Evolutionary conservation across 345 rosid genomes (phyloP), one percentile per base, ranked within the genome.

Genomic region (Punica granatum): DNA sequence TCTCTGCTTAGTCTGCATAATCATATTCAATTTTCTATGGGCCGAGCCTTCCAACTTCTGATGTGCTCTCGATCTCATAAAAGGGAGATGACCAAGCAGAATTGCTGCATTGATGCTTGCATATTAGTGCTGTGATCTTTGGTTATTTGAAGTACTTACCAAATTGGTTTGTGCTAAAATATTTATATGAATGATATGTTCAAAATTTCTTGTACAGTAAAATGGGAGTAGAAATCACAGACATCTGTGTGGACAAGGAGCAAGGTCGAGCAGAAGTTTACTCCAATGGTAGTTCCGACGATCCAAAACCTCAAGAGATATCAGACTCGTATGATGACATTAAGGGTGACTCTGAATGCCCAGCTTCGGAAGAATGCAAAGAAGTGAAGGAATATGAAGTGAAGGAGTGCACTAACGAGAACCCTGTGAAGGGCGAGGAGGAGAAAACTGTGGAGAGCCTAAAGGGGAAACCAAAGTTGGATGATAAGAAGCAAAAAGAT

Each of bases 351-450:
- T 15, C 34, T 56, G 61, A 26, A 9, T 26, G 61, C 61, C 61
- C 18, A 13, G 61, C 85, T 15, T 56, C 61, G 26, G 85, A 74
- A 68, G 89, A 67, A 4, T 65, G 58, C 12, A 33, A 23, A 41
- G 89, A 78, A 73, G 67, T 79, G 33, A 85, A 85, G 67, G 85
- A 78, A 35, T 76, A 76, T 60, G 90, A 74, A 77, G 89, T 89
- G 72, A 85, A 82, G 70, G 86, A 84, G 80, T 82, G 76, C 67
- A 68, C 80, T 4, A 69, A 65, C 18, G 78, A 84, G 65, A 70
- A 81, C 43, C 70, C 83, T 0, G 67, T 63, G 15, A 64, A 60
- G 69, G 87, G 71, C 73, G 89, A 87, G 74, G 83, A 82, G 69
- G 83, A 84, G 81, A 79, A 72, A 63, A 63, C 75, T 3, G 73